Evolutionary conservation across 2,329 filamentous ascomycete genomes (phyloP).

Genomic region (Leptographium flavum): DNA sequence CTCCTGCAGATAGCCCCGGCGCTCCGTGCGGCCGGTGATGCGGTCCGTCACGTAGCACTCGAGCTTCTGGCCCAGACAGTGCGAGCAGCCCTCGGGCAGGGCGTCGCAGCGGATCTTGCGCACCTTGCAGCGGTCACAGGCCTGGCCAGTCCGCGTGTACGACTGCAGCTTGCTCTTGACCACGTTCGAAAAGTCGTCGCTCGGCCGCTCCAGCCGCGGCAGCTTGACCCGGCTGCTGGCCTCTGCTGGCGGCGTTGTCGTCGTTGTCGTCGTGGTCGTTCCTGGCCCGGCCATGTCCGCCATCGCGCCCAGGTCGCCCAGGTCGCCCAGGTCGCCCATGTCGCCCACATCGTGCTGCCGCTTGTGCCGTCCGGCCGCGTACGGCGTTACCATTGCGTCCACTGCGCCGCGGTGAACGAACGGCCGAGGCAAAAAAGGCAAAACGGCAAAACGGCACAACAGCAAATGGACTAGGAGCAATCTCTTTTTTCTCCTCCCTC

Average conservation of each 20-base stretch:
- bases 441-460: too few species aligned
- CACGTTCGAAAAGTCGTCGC: slow-evolving; percentile 38
- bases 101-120: slow-evolving; percentile 80
- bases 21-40: slow-evolving; percentile 67
- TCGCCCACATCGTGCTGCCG: too few species aligned
- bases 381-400: too few species aligned
- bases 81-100: slow-evolving; percentile 65
- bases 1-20: slow-evolving; percentile 63
- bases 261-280: not conserved
- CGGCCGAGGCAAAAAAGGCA: too few species aligned
- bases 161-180: slow-evolving; percentile 41
- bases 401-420: not conserved
- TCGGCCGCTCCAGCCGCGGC: slow-evolving; percentile 30
- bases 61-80: slow-evolving; percentile 61
- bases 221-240: slow-evolving; percentile 25
- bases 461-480: too few species aligned
- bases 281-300: too few species aligned
- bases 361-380: too few species aligned
- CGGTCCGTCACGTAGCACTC: slow-evolving; percentile 78
- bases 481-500: too few species aligned
- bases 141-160: slow-evolving; percentile 59
- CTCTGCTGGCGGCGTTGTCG: not conserved
- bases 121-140: slow-evolving; percentile 81
- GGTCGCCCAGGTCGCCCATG: too few species aligned
- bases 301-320: too few species aligned